phyloP scores from a whole-genome alignment of 306 rosid genomes.

The Acacia acuminata region DNA sequence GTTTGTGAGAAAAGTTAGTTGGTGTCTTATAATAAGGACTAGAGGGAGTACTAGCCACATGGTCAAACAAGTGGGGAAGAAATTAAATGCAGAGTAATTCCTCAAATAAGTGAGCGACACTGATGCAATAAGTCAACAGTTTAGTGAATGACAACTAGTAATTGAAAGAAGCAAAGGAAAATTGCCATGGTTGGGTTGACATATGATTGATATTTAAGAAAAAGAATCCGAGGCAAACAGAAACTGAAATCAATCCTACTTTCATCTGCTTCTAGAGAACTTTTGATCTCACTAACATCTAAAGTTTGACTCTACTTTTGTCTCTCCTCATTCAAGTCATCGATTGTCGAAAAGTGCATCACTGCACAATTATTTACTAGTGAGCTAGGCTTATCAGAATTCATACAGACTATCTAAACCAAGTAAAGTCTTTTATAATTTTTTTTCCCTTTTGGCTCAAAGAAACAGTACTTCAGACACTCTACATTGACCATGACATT shows the following conservation, averaged over 20 bases:
- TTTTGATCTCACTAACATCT: constrained; percentile 16
- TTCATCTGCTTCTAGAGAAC: constrained; percentile 25
- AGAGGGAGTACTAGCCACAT: no score
- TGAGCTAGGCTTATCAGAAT: neutral
- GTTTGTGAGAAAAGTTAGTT: no score
- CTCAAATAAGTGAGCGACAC: neutral
- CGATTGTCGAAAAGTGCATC: neutral
- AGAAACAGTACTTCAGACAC: neutral
- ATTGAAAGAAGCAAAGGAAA: neutral
- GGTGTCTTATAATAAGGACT: no score
- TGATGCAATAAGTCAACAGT: neutral
- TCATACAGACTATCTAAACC: neutral
- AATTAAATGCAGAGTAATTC: neutral
- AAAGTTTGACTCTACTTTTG: neutral
- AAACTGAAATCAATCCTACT: neutral
- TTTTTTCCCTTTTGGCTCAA: neutral
- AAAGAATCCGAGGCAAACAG: neutral
- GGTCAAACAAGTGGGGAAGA: neutral
- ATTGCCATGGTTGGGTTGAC: neutral
- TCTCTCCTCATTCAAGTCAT: neutral
- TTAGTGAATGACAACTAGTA: neutral
- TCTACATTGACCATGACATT: neutral
- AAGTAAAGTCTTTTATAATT: neutral
- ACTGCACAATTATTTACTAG: neutral
- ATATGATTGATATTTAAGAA: no score